These are phyloP conservation scores for Suillus paluster DNA, from an alignment of 768 basidiomycete genomes.

Conservation along the genomic window DNA sequence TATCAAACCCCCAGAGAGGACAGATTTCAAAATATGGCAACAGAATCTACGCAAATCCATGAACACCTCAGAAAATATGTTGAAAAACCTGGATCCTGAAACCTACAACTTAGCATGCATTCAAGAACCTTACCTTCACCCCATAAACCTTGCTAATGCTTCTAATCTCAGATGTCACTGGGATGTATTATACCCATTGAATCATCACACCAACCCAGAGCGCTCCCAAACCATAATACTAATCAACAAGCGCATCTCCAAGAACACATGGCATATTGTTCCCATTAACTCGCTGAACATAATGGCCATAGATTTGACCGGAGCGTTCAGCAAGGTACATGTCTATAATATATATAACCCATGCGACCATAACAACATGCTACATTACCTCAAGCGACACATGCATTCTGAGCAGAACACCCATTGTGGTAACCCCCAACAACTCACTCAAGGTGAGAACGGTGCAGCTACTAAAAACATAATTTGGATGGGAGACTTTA, in stretches of 20 bases:
- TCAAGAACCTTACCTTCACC: conserved; percentile 44
- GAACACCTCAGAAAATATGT: conserved; percentile 10
- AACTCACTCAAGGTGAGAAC: too few species aligned
- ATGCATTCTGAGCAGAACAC: too few species aligned
- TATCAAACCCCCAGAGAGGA: neutral
- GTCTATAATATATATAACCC: too few species aligned
- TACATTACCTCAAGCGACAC: too few species aligned
- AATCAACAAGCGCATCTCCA: conserved; percentile 7
- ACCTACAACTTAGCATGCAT: conserved; percentile 32
- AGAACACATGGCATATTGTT: conserved; percentile 5
- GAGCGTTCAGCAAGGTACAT: too few species aligned
- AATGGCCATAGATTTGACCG: too few species aligned
- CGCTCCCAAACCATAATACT: conserved; percentile 11
- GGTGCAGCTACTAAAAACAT: too few species aligned
- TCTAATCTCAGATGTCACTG: conserved; percentile 18
- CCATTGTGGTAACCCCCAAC: too few species aligned
- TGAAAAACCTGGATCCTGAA: conserved; percentile 6
- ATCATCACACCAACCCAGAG: too few species aligned
- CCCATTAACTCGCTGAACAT: too few species aligned
- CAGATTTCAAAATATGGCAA: conserved; percentile 19
- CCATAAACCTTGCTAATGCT: conserved; percentile 6
- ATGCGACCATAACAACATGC: too few species aligned
- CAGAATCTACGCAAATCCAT: conserved; percentile 36
- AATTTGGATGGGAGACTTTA: too few species aligned
- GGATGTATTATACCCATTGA: conserved; percentile 23